Evolutionary conservation across 352 stramenopile genomes (phyloP), one percentile per base, ranked within the genome.

Genomic region (Pythium plurisporium): DNA sequence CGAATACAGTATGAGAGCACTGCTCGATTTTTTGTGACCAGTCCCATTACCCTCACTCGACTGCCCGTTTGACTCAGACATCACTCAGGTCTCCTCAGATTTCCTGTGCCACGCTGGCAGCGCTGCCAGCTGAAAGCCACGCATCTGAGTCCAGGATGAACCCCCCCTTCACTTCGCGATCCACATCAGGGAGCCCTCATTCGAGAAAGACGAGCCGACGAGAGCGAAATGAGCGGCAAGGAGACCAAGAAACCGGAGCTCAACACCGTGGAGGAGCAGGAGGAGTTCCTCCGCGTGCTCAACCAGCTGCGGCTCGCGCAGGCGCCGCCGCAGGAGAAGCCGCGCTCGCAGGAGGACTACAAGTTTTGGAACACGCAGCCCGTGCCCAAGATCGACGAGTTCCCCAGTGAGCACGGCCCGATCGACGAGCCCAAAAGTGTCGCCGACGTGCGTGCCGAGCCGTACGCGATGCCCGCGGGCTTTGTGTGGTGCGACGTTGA

Each of bases 391-490:
- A 70, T 90, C 42, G 68, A 88, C 37, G 81, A 89, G 62, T 78
- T 77, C 44, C 75, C 79, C 26, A 70, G 68, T n/a, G 56, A 85
- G 29, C 78, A 97, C 59, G 93, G 89, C 10, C 83, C 96, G 6
- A 98, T 99, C 54, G 92, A 99, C 58, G 72, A 76, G 9, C 67
- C 84, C 41, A 98, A 98, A 74, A 94, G 82, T 27, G 61, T 86
- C 0, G 80, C 78, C 1, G 82, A 99, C 52, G 82, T 99, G 36
- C 81, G 94, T 17, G 60, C 85, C 27, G 90, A 97, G 64, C 92
- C 97, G 25, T 99, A 98, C 67, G 88, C 91, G 33, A 97, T 99
- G 87, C 97, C 97, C 3, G 61, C 76, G 8, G 96, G 97, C 34
- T 99, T 99, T 62, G 70, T 80, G 52, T 99, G 97, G 97, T 69